A percentile compares a stretch with the other conserved stretches of the same genome.
phyloP scores from a whole-genome alignment of 345 rosid species.

The Ceriops decandra region DNA sequence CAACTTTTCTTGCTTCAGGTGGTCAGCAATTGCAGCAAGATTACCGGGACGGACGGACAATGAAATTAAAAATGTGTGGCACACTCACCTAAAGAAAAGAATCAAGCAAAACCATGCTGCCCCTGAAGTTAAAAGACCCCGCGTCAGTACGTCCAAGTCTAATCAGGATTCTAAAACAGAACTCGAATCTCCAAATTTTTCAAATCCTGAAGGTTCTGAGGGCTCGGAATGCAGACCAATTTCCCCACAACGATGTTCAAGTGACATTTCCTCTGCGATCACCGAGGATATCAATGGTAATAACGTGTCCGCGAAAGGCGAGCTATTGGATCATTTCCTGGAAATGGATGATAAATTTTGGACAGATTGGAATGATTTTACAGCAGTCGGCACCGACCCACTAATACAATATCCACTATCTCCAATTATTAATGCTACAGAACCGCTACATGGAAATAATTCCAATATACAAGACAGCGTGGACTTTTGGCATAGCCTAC shows the following conservation, averaged over 20 bases:
- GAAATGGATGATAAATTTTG: slow-evolving; percentile 50
- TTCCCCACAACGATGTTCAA: slow-evolving; percentile 22
- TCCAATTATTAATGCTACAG: slow-evolving; percentile 5
- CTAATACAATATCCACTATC: slow-evolving; percentile 9
- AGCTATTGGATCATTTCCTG: slow-evolving; percentile 19
- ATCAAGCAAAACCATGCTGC: slow-evolving; percentile 24
- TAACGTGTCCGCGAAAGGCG: slow-evolving; percentile 11
- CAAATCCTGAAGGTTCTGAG: slow-evolving; percentile 5
- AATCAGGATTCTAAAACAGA: slow-evolving; percentile 4
- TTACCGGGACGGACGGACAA: slow-evolving; percentile 86
- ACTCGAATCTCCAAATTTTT: slow-evolving; percentile 9
- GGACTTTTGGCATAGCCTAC: slow-evolving; percentile 55
- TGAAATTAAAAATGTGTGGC: slow-evolving; percentile 83
- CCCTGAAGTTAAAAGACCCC: not conserved
- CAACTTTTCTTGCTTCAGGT: slow-evolving; percentile 29
- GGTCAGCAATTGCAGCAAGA: slow-evolving; percentile 81
- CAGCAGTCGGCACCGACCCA: slow-evolving; percentile 4
- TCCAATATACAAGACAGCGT: slow-evolving; percentile 35
- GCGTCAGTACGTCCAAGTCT: not conserved
- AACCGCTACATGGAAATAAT: slow-evolving; percentile 10
- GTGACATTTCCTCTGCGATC: slow-evolving; percentile 30
- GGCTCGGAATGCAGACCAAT: not conserved
- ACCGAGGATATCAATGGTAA: slow-evolving; percentile 11
- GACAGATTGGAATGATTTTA: slow-evolving; percentile 32
- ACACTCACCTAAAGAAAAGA: slow-evolving; percentile 72